phyloP scores from a whole-genome alignment of 331 rosid genomes.

The Acacia pycnantha region DNA sequence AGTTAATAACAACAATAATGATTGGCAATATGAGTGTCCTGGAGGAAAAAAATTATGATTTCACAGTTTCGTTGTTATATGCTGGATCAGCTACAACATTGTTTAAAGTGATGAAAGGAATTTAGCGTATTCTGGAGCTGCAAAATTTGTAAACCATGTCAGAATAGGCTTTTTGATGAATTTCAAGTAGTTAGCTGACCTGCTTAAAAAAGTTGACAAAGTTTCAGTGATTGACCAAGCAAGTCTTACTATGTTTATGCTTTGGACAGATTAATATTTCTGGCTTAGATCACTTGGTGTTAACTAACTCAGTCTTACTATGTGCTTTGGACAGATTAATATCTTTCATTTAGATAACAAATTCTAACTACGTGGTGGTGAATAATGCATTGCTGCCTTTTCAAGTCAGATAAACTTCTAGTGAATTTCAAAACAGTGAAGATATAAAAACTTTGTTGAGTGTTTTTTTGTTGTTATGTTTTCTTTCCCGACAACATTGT shows the following conservation, averaged over 20 bases:
- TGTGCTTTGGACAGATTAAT: constrained; percentile 2
- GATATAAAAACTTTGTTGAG: constrained; percentile 2
- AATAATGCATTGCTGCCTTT: background rate
- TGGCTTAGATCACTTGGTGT: constrained; percentile 17
- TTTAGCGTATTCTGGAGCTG: constrained; percentile 2
- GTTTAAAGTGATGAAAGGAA: background rate
- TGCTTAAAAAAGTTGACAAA: background rate
- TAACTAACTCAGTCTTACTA: background rate
- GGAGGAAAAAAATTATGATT: background rate
- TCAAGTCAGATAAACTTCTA: background rate
- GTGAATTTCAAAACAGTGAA: constrained; percentile 22
- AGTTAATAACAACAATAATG: background rate
- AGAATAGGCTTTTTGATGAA: constrained; percentile 1
- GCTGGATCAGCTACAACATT: background rate
- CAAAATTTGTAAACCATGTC: background rate
- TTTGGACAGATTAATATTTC: constrained; percentile 4
- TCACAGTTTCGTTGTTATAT: background rate
- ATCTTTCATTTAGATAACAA: constrained; percentile 21
- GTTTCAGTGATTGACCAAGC: background rate
- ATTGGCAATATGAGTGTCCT: background rate
- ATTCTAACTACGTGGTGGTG: constrained; percentile 9
- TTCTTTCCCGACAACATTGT: constrained; percentile 37
- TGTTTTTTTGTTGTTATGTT: constrained; percentile 19
- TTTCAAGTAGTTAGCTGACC: background rate
- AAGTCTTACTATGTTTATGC: constrained; percentile 3